phyloP scores from a whole-genome alignment of 768 basidiomycete genomes.

The Lepiota venenata region DNA sequence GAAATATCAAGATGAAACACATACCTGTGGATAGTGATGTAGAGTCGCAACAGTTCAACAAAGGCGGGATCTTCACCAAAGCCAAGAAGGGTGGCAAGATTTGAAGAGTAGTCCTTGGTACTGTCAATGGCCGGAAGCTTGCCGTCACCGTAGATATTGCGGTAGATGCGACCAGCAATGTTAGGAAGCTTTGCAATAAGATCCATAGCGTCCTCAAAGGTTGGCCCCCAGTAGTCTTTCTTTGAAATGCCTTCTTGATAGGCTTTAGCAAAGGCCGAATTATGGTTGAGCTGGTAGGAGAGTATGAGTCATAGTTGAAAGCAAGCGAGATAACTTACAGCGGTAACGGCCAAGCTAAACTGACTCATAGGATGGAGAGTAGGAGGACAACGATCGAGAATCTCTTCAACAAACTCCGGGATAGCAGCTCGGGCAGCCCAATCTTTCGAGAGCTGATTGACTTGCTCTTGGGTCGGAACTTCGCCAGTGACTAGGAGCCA shows the following conservation, averaged over 20 bases:
- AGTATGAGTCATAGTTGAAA: not conserved
- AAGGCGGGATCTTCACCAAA: slow-evolving; percentile 86
- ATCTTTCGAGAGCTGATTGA: slow-evolving; percentile 80
- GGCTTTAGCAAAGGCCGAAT: slow-evolving; percentile 94
- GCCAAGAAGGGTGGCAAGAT: slow-evolving; percentile 87
- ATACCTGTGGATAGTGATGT: slow-evolving; percentile 94
- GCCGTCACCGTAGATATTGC: slow-evolving; percentile 83
- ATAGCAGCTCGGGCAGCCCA: slow-evolving; percentile 93
- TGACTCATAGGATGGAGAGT: slow-evolving; percentile 99
- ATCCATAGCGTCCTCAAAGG: slow-evolving; percentile 89
- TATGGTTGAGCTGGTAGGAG: slow-evolving; percentile 71
- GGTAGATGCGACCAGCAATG: slow-evolving; percentile 91
- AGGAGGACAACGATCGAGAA: slow-evolving; percentile 89
- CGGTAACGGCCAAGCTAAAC: slow-evolving; percentile 94
- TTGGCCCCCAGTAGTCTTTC: slow-evolving; percentile 96
- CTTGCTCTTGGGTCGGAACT: slow-evolving; percentile 89
- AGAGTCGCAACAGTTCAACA: slow-evolving; percentile 92
- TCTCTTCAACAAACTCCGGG: slow-evolving; percentile 94
- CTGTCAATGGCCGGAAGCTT: slow-evolving; percentile 85
- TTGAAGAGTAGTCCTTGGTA: slow-evolving; percentile 84
- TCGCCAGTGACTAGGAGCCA: slow-evolving; percentile 96
- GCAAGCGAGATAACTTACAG: slow-evolving; percentile 42
- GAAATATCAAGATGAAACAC: not conserved
- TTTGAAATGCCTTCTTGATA: slow-evolving; percentile 92
- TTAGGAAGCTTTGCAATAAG: slow-evolving; percentile 95